A percentile compares a stretch with the other conserved stretches of the same genome.
Evolutionary conservation across 495 filamentous ascomycete species (phyloP).

Genomic region (Trichoderma asperelloides): DNA sequence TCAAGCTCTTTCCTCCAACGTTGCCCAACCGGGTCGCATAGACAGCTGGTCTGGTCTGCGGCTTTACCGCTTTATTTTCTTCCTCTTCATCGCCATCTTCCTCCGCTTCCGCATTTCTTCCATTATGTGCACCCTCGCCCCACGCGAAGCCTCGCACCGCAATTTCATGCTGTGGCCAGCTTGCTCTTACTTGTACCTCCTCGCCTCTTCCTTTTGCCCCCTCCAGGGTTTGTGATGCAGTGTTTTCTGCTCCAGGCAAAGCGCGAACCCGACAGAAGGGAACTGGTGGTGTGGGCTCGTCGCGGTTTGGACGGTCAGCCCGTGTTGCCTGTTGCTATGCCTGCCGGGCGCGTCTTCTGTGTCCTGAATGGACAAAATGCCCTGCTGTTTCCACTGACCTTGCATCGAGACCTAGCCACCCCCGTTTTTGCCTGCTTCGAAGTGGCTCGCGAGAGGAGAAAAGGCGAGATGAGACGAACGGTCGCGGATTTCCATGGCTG

Average conservation of each 20-base stretch:
- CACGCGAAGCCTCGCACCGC: too few relatives aligned
- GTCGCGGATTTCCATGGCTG: too few relatives aligned
- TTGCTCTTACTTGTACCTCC: background rate
- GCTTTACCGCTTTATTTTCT: too few relatives aligned
- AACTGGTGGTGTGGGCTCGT: conserved; percentile 1
- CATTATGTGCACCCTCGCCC: too few relatives aligned
- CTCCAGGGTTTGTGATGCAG: conserved; percentile 4
- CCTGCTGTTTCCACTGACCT: background rate
- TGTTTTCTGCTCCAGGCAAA: background rate
- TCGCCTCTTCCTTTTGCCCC: background rate
- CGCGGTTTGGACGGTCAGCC: background rate
- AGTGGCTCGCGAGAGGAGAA: background rate
- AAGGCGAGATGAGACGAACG: background rate
- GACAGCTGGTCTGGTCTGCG: too few relatives aligned
- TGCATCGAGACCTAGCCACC: background rate
- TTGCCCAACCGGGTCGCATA: too few relatives aligned
- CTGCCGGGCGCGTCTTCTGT: background rate
- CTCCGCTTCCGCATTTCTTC: too few relatives aligned
- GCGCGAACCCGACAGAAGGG: background rate
- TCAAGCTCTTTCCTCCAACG: too few relatives aligned
- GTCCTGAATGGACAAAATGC: background rate
- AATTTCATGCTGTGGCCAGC: too few relatives aligned
- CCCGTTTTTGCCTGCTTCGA: background rate
- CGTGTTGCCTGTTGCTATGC: background rate
- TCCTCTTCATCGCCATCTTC: too few relatives aligned